A percentile compares a stretch with the other conserved stretches of the same genome.
Evolutionary conservation across 768 basidiomycete genomes (phyloP).

Genomic region (Amanita phalloides): DNA sequence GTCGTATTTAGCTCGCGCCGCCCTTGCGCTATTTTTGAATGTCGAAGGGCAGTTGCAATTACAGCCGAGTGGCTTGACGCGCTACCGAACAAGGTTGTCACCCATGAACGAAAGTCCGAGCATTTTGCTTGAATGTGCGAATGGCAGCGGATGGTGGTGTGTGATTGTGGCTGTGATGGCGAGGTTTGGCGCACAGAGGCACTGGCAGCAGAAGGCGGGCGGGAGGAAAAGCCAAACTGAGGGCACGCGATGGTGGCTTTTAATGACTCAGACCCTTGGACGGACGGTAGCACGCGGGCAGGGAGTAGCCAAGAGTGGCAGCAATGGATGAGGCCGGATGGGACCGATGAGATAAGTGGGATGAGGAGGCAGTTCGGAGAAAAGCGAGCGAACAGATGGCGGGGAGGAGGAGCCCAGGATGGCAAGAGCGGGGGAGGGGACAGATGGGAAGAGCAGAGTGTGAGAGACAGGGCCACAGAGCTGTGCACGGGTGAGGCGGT

Average conservation of each 20-base stretch:
- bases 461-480: conserved; percentile 4
- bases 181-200: background rate
- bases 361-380: background rate
- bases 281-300: no score
- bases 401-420: background rate
- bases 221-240: no score
- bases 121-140: no score
- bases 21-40: background rate
- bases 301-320: background rate
- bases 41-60: background rate
- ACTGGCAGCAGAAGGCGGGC: background rate
- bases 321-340: background rate
- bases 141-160: background rate
- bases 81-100: background rate
- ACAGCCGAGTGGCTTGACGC: background rate
- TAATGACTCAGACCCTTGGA: background rate
- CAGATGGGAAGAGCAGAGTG: background rate
- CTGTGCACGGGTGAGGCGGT: conserved; percentile 8
- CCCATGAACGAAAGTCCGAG: background rate
- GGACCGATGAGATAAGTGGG: background rate
- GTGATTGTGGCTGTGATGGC: background rate
- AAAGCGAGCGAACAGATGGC: background rate
- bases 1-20: background rate
- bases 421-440: conserved; percentile 2
- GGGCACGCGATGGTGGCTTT: background rate